Conservation (phyloP, 2,329 filamentous ascomycete genomes). For the Colletotrichum viniferum region DNA sequence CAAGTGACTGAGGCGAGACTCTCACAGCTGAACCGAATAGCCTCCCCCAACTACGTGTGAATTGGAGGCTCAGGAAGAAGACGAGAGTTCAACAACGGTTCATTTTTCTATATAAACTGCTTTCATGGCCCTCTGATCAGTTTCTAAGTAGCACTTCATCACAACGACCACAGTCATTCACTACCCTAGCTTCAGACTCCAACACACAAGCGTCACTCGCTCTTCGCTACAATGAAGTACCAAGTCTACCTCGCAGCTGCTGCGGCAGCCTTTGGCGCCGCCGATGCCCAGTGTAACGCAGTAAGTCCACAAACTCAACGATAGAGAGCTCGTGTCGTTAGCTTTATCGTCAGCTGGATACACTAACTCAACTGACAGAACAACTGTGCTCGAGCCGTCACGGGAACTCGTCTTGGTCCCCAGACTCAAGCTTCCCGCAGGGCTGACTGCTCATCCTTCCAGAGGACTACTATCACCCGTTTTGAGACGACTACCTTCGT, state of each 20-base stretch:
- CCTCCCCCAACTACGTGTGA: background rate
- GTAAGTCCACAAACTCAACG: background rate
- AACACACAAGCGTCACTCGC: background rate
- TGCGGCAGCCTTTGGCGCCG: background rate
- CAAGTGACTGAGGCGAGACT: background rate
- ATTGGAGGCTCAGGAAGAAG: background rate
- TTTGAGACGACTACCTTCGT: slow-evolving; percentile 22
- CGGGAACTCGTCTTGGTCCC: background rate
- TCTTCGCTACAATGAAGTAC: background rate
- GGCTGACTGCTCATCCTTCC: background rate
- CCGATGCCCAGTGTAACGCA: slow-evolving; percentile 1
- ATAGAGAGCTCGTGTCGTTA: background rate
- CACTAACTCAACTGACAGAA: background rate
- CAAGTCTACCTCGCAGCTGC: background rate
- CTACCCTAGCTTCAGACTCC: background rate
- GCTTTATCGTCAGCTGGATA: background rate
- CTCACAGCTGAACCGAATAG: background rate
- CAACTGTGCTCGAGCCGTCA: slow-evolving; percentile 5
- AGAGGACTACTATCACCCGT: background rate
- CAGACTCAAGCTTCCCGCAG: background rate
- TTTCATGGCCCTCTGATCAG: background rate
- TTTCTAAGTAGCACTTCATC: background rate
- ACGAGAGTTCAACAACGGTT: background rate
- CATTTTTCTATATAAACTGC: background rate
- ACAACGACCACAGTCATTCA: background rate